Conservation (phyloP, 768 basidiomycete species). For the Xerocomellus dryophilus region DNA sequence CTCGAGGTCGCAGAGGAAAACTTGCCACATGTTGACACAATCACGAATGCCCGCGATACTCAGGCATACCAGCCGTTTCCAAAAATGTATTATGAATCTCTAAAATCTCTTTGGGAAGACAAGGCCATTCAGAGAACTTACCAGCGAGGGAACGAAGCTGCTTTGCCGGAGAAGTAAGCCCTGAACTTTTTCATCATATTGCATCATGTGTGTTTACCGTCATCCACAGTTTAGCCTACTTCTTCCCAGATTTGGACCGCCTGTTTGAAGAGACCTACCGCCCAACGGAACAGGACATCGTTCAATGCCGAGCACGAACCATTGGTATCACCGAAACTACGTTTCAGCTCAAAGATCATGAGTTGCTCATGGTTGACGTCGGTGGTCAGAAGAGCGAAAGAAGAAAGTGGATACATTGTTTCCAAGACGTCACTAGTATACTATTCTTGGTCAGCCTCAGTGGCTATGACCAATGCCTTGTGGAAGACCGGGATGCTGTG, state of each 20-base stretch:
- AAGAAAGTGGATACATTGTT: slow-evolving; percentile 93
- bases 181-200: not conserved
- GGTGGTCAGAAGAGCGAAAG: slow-evolving; percentile 93
- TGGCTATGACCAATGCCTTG: slow-evolving; percentile 91
- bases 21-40: slow-evolving; percentile 51
- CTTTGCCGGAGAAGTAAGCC: slow-evolving; percentile 83
- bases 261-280: slow-evolving; percentile 70
- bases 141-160: slow-evolving; percentile 83
- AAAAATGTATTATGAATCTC: slow-evolving; percentile 56
- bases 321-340: slow-evolving; percentile 89
- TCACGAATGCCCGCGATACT: slow-evolving; percentile 70
- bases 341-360: slow-evolving; percentile 73
- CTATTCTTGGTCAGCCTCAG: slow-evolving; percentile 88
- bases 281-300: slow-evolving; percentile 85
- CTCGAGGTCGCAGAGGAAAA: slow-evolving; percentile 68
- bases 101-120: slow-evolving; percentile 76
- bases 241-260: slow-evolving; percentile 75
- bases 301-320: slow-evolving; percentile 81
- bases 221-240: slow-evolving; percentile 59
- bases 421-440: slow-evolving; percentile 92
- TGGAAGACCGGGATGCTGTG: slow-evolving; percentile 89
- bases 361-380: slow-evolving; percentile 92
- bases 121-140: slow-evolving; percentile 71
- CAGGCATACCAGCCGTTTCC: slow-evolving; percentile 83
- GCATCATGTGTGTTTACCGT: not conserved